These are phyloP conservation scores for Fusarium burgessii DNA, from an alignment of 2,329 filamentous ascomycete genomes.

Conservation along the genomic window DNA sequence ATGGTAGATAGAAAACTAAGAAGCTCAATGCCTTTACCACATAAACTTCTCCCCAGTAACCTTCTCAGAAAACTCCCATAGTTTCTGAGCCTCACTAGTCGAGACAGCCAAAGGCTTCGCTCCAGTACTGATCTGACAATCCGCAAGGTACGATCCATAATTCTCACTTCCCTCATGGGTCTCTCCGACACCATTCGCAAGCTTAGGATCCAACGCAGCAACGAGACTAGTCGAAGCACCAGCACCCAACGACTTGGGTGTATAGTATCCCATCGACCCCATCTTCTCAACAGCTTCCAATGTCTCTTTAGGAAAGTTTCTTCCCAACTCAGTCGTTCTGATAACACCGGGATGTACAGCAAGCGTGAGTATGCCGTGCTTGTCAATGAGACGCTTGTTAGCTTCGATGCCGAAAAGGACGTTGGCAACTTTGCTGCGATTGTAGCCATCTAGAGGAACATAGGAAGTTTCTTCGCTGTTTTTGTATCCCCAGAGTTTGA, in stretches of 20 bases:
- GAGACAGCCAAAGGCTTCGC: slow-evolving; percentile 7
- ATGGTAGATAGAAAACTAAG: rapidly evolving
- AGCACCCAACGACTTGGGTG: not conserved
- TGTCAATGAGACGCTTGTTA: slow-evolving; percentile 6
- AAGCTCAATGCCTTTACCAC: not conserved
- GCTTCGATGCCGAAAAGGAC: slow-evolving; percentile 8
- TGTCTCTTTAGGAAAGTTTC: not conserved
- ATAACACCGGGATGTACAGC: slow-evolving; percentile 10
- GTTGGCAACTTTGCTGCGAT: slow-evolving; percentile 19
- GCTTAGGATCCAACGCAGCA: slow-evolving; percentile 1
- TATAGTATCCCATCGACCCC: not conserved
- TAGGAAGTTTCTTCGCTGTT: not conserved
- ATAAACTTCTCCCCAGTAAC: not conserved
- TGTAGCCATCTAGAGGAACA: not conserved
- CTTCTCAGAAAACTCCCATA: slow-evolving; percentile 18
- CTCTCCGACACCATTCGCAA: not conserved
- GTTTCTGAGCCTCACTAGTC: slow-evolving; percentile 6
- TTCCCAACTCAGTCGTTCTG: not conserved
- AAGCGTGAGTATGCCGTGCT: not conserved
- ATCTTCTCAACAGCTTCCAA: not conserved
- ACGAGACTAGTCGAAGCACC: slow-evolving; percentile 19
- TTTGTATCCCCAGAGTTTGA: slow-evolving; percentile 14
- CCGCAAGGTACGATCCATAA: not conserved
- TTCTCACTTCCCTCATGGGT: not conserved
- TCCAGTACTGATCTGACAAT: not conserved